These are phyloP conservation scores for Aspergillus diversus DNA, from an alignment of 495 filamentous ascomycete genomes.

Conservation along the genomic window DNA sequence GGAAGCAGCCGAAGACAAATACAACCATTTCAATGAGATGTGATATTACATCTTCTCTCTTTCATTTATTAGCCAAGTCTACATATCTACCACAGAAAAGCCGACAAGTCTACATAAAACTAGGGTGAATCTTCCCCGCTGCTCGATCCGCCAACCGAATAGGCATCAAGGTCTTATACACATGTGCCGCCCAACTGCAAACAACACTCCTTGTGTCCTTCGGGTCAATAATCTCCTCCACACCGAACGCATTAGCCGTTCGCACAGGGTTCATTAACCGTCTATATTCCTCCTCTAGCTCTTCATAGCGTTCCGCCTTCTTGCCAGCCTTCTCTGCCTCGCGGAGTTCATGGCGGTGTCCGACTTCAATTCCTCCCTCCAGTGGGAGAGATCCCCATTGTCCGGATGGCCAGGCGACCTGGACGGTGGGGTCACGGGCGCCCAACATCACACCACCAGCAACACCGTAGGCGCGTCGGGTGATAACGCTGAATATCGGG, in stretches of 20 bases:
- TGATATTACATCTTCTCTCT: no score
- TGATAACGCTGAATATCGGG: constrained; percentile 63
- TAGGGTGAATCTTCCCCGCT: constrained; percentile 54
- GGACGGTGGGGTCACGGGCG: constrained; percentile 59
- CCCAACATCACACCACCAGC: constrained; percentile 66
- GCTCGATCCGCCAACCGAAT: constrained; percentile 53
- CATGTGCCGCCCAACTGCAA: constrained; percentile 55
- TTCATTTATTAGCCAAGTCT: no score
- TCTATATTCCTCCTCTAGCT: constrained; percentile 61
- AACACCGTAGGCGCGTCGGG: constrained; percentile 60
- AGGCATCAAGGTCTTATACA: constrained; percentile 54
- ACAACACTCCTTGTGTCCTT: constrained; percentile 57
- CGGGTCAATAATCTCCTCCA: constrained; percentile 68
- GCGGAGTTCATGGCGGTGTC: constrained; percentile 59
- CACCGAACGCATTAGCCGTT: constrained; percentile 65
- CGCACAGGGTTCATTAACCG: constrained; percentile 66
- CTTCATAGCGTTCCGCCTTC: constrained; percentile 52
- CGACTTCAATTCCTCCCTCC: constrained; percentile 65
- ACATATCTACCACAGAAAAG: no score
- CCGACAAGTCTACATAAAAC: constrained; percentile 31
- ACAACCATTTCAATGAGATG: no score
- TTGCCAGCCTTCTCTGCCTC: constrained; percentile 54
- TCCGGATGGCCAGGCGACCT: constrained; percentile 65
- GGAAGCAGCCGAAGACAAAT: no score
- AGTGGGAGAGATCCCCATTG: constrained; percentile 64